A percentile compares a stretch with the other conserved stretches of the same genome.
Conservation (phyloP, 306 rosid genomes). For the Mimosa bimucronata region DNA sequence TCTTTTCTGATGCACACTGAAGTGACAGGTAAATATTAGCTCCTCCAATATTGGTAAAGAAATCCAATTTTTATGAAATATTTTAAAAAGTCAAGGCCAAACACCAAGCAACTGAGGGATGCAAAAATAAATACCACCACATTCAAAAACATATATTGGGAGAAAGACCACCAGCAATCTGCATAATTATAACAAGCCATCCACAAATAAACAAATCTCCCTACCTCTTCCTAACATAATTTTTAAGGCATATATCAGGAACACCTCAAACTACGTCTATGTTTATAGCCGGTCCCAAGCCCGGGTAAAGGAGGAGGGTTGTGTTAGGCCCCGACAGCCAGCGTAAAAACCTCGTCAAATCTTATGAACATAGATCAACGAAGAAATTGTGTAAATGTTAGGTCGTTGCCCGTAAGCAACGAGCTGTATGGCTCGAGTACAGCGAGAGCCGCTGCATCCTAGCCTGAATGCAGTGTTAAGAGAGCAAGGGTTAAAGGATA, state of each 20-base stretch:
- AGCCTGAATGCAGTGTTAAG: no score
- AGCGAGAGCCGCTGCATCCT: no score
- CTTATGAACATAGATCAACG: no score
- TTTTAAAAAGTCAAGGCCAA: neutral
- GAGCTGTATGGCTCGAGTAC: no score
- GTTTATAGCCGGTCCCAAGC: no score
- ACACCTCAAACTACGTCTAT: no score
- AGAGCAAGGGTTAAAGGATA: no score
- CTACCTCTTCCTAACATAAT: neutral
- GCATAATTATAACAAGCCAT: constrained; percentile 5
- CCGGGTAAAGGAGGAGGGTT: no score
- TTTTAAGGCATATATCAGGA: neutral
- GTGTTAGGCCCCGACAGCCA: no score
- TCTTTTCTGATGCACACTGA: neutral
- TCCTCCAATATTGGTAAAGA: neutral
- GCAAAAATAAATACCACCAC: neutral
- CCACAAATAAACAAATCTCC: neutral
- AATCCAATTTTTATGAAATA: neutral
- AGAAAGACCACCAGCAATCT: neutral
- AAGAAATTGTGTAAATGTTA: no score
- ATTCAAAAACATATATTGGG: neutral
- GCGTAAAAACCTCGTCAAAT: no score
- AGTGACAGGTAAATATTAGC: neutral
- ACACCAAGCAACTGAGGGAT: neutral
- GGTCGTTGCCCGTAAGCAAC: no score